Percentiles rank a stretch among this genome's conserved stretches.
Evolutionary conservation across 2,329 filamentous ascomycete genomes (phyloP).

Genomic region (Arthrinium phaeospermum): DNA sequence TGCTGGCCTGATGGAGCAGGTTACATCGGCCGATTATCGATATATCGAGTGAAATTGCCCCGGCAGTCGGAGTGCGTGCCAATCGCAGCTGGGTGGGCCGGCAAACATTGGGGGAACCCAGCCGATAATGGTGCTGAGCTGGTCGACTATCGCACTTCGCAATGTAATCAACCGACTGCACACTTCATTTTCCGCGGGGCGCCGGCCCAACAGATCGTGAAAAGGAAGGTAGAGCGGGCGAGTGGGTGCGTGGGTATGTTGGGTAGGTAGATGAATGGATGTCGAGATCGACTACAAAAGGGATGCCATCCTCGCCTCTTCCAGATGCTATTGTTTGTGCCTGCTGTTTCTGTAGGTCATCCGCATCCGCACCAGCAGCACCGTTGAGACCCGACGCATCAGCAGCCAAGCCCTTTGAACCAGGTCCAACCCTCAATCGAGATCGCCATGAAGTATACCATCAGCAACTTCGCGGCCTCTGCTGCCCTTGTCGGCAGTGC

Average conservation of each 20-base stretch:
- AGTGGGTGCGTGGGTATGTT: background rate
- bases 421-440: background rate
- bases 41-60: conserved; percentile 1
- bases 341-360: background rate
- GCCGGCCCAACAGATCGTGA: background rate
- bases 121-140: background rate
- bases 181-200: background rate
- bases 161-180: background rate
- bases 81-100: conserved; percentile 5
- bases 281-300: background rate
- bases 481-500: conserved; percentile 18
- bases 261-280: background rate
- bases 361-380: conserved; percentile 4
- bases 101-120: conserved; percentile 6
- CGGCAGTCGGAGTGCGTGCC: background rate
- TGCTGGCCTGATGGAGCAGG: conserved; percentile 11
- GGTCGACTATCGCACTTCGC: background rate
- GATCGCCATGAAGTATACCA: conserved; percentile 19
- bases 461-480: conserved; percentile 18
- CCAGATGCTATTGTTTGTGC: background rate
- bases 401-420: background rate
- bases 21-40: conserved; percentile 15
- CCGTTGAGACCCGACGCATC: background rate
- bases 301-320: background rate
- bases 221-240: background rate